These are phyloP conservation scores for Vitellaria paradoxa DNA, from an alignment of 179 eudicot genomes.

Conservation along the genomic window DNA sequence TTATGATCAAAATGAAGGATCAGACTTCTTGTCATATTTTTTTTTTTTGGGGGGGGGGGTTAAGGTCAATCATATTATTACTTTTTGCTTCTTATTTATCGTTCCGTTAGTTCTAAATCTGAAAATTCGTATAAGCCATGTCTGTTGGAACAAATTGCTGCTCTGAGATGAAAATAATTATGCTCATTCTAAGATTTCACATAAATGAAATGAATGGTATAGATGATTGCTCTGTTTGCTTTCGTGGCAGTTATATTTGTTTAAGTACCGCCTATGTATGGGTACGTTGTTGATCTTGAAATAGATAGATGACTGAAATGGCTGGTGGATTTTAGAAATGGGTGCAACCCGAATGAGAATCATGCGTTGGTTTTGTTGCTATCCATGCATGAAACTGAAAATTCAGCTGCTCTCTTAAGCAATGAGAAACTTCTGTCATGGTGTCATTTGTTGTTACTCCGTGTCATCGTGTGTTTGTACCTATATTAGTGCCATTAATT, in stretches of 20 bases:
- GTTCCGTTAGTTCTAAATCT: too few species aligned
- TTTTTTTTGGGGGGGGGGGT: neutral
- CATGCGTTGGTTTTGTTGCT: too few species aligned
- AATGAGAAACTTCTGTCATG: neutral
- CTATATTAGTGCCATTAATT: neutral
- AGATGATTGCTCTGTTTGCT: neutral
- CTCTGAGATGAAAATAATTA: neutral
- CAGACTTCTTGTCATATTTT: neutral
- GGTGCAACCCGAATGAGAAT: too few species aligned
- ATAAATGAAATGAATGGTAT: neutral
- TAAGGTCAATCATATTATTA: neutral
- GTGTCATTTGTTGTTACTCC: too few species aligned
- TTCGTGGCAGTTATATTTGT: too few species aligned
- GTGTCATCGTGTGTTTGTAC: neutral
- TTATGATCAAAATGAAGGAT: neutral
- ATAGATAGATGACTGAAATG: neutral
- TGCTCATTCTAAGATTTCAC: neutral
- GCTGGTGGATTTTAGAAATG: neutral
- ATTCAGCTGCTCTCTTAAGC: too few species aligned
- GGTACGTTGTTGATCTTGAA: too few species aligned
- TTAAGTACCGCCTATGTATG: too few species aligned
- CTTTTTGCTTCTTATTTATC: neutral
- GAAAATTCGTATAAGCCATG: neutral
- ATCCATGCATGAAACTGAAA: too few species aligned
- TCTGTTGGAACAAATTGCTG: neutral